Percentiles rank a stretch among this genome's conserved stretches.
phyloP scores from a whole-genome alignment of 2,329 filamentous ascomycete genomes.

The Xylaria sp. region DNA sequence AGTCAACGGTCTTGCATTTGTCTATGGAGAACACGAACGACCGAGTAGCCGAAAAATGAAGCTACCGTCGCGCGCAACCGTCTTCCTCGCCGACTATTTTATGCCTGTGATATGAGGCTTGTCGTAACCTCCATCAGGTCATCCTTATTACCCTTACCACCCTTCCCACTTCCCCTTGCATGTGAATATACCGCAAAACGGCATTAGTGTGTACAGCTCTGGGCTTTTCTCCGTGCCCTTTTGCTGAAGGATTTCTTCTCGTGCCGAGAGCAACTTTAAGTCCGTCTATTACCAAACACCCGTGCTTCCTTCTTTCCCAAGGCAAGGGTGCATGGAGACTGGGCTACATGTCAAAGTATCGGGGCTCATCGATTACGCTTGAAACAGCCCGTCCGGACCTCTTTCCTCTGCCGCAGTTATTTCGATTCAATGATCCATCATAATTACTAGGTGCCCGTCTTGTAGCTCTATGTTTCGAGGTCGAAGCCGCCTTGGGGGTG shows the following conservation, averaged over 20 bases:
- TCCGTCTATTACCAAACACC: constrained; percentile 70
- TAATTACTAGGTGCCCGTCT: background rate
- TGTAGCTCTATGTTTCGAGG: background rate
- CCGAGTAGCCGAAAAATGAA: constrained; percentile 39
- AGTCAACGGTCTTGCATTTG: constrained; percentile 44
- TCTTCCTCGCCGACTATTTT: constrained; percentile 12
- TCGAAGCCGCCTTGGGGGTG: background rate
- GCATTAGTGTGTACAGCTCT: constrained; percentile 60
- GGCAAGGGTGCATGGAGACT: constrained; percentile 66
- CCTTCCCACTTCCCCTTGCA: background rate
- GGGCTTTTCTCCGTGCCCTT: constrained; percentile 48
- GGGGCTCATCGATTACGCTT: background rate
- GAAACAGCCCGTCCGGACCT: background rate
- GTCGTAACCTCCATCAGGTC: background rate
- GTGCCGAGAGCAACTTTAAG: constrained; percentile 52
- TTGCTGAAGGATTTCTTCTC: constrained; percentile 56
- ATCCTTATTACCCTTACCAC: background rate
- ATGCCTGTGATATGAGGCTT: constrained; percentile 13
- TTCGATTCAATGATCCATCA: background rate
- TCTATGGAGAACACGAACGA: constrained; percentile 40
- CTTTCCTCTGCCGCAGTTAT: background rate
- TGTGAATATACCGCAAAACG: constrained; percentile 33
- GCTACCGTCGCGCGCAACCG: constrained; percentile 36
- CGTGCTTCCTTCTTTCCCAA: constrained; percentile 47
- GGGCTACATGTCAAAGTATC: constrained; percentile 53